Conservation (phyloP, 345 rosid genomes). For the Viola odorata region DNA sequence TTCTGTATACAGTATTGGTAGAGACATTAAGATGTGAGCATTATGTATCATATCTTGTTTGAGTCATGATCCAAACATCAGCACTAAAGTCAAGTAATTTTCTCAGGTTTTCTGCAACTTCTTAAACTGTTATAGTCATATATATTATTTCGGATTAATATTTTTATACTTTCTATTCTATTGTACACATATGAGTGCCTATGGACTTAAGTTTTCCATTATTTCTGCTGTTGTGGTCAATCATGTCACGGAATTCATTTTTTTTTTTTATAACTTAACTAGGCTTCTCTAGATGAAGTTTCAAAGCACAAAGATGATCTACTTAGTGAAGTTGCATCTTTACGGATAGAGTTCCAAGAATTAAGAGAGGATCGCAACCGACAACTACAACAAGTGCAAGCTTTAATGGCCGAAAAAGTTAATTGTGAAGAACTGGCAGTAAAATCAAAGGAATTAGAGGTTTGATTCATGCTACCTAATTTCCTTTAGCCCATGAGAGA, state of each 20-base stretch:
- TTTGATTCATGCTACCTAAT: slow-evolving; percentile 15
- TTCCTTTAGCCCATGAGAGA: background rate
- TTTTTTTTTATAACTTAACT: slow-evolving; percentile 9
- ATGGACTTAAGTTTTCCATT: background rate
- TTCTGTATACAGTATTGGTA: background rate
- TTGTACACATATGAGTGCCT: background rate
- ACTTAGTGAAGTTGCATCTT: slow-evolving; percentile 56
- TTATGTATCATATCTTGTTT: too few relatives aligned
- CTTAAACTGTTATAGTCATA: too few relatives aligned
- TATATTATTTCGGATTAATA: too few relatives aligned
- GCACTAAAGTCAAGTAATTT: too few relatives aligned
- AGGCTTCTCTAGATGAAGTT: slow-evolving; percentile 77
- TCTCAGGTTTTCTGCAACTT: too few relatives aligned
- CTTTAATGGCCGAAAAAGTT: slow-evolving; percentile 43
- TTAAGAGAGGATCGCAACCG: slow-evolving; percentile 63
- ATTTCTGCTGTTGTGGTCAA: background rate
- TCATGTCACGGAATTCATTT: slow-evolving; percentile 5
- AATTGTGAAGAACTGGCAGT: slow-evolving; percentile 60
- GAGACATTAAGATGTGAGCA: too few relatives aligned
- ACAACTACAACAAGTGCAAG: slow-evolving; percentile 45
- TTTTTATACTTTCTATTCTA: too few relatives aligned
- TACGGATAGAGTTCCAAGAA: slow-evolving; percentile 63
- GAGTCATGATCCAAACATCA: too few relatives aligned
- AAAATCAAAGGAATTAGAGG: slow-evolving; percentile 80
- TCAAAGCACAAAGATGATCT: slow-evolving; percentile 61